Evolutionary conservation across 2,329 filamentous ascomycete genomes (phyloP).

Genomic region (Penicillium polonicum): DNA sequence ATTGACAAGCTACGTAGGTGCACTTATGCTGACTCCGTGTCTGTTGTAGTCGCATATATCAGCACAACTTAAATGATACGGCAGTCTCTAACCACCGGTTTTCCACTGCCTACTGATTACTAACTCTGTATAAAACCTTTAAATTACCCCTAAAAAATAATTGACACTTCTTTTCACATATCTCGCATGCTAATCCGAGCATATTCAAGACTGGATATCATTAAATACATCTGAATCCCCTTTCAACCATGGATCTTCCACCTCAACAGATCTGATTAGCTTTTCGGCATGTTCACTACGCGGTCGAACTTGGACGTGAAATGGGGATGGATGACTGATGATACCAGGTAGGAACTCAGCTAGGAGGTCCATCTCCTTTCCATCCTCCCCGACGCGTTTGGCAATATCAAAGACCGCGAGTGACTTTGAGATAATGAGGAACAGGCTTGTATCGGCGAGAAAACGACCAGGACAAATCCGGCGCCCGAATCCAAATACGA

Average conservation of each 20-base stretch:
- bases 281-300: conserved; percentile 33
- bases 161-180: no score
- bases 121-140: no score
- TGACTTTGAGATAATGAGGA: conserved; percentile 45
- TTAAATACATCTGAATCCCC: not conserved
- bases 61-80: no score
- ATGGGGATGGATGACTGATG: conserved; percentile 41
- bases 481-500: conserved; percentile 40
- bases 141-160: no score
- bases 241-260: not conserved
- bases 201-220: not conserved
- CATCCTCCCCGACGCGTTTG: conserved; percentile 43
- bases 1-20: no score
- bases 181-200: not conserved
- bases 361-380: conserved; percentile 36
- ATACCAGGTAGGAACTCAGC: conserved; percentile 29
- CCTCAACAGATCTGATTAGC: conserved; percentile 33
- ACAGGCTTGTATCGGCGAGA: conserved; percentile 43
- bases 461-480: conserved; percentile 44
- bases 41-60: no score
- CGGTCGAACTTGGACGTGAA: conserved; percentile 33
- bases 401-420: conserved; percentile 50
- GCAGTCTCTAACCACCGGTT: no score
- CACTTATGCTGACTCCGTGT: no score
- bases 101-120: no score